Percentiles rank a stretch among this genome's conserved stretches.
Evolutionary conservation across 2,329 filamentous ascomycete species (phyloP).

Genomic region (Neonectria faginata): DNA sequence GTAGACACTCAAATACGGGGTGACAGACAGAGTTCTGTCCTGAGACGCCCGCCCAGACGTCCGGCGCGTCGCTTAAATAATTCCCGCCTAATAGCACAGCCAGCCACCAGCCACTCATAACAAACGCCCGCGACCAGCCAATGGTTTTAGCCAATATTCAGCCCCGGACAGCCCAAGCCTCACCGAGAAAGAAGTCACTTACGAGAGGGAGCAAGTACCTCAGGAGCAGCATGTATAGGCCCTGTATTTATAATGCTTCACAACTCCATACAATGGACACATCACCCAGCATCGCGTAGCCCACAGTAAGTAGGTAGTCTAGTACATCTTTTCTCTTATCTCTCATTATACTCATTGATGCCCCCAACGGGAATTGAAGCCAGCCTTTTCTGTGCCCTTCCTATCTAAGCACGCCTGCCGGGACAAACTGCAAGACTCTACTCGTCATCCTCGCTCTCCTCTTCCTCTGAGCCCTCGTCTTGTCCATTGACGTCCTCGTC

Average conservation of each 20-base stretch:
- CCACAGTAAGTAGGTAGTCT: not conserved
- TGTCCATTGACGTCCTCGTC: constrained; percentile 34
- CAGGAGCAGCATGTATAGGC: too few species aligned
- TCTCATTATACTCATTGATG: constrained; percentile 50
- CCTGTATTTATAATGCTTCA: too few species aligned
- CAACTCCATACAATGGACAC: not conserved
- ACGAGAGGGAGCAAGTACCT: too few species aligned
- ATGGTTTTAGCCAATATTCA: too few species aligned
- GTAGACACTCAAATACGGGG: not conserved
- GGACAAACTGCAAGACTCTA: constrained; percentile 37
- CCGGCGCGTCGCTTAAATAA: constrained; percentile 18
- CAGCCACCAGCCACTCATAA: constrained; percentile 3
- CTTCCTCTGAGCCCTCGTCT: constrained; percentile 33
- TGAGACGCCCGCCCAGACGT: not conserved
- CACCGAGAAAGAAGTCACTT: too few species aligned
- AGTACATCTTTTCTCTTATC: constrained; percentile 37
- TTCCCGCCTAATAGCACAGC: constrained; percentile 1
- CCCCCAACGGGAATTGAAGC: constrained; percentile 44
- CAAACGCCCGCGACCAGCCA: not conserved
- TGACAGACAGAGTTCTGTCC: not conserved
- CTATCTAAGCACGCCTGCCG: constrained; percentile 40
- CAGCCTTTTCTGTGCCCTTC: constrained; percentile 48
- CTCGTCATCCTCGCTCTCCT: constrained; percentile 44
- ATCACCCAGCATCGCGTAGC: not conserved
- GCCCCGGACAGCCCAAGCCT: too few species aligned